Conservation (phyloP, 352 stramenopile species). For the Globisporangium solare region DNA sequence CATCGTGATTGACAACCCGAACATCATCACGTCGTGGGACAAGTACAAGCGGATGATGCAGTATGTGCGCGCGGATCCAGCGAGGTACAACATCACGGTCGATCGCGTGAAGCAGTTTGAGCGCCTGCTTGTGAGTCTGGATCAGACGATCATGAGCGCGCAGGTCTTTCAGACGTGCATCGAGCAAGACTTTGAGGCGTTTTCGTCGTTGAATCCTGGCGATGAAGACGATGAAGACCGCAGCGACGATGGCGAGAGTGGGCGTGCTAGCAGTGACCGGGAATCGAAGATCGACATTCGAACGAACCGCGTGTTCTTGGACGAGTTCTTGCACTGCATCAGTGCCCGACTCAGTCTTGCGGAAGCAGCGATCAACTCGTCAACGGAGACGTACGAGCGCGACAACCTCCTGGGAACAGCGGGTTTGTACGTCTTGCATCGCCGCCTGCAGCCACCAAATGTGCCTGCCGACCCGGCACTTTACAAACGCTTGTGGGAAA, state of each 20-base stretch:
- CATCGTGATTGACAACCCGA: conserved; percentile 87
- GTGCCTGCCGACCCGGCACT: conserved; percentile 82
- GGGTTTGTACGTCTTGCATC: conserved; percentile 89
- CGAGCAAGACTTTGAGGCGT: conserved; percentile 87
- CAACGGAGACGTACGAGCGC: conserved; percentile 86
- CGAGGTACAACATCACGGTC: conserved; percentile 77
- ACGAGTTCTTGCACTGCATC: conserved; percentile 85
- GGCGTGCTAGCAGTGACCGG: conserved; percentile 48
- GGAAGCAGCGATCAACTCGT: conserved; percentile 73
- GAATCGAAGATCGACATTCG: conserved; percentile 81
- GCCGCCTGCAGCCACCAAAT: conserved; percentile 76
- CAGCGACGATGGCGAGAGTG: conserved; percentile 48
- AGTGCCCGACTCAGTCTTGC: conserved; percentile 57
- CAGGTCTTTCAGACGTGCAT: conserved; percentile 87
- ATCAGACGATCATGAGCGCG: conserved; percentile 86
- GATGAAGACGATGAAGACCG: conserved; percentile 64
- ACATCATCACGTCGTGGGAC: conserved; percentile 83
- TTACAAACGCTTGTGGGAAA: conserved; percentile 90
- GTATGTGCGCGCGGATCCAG: conserved; percentile 78
- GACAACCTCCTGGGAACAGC: conserved; percentile 84
- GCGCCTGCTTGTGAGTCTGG: conserved; percentile 77
- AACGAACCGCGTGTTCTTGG: conserved; percentile 79
- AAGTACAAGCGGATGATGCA: conserved; percentile 92
- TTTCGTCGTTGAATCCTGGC: conserved; percentile 48
- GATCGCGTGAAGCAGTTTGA: conserved; percentile 86